phyloP scores from a whole-genome alignment of 2,329 filamentous ascomycete genomes.

The Orbilia blumenaviensis region DNA sequence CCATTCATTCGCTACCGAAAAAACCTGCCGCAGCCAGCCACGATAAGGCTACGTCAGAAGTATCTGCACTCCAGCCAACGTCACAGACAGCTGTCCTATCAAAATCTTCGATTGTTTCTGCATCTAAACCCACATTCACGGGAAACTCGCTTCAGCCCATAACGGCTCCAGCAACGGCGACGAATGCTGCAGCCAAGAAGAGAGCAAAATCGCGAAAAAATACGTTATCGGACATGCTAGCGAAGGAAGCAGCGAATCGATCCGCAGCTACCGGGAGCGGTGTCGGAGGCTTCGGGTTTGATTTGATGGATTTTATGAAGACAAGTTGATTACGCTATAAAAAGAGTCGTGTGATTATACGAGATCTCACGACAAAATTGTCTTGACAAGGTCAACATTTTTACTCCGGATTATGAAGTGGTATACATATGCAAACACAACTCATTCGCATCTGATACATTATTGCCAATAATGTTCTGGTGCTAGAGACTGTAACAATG shows the following conservation, averaged over 20 bases:
- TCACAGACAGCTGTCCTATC: neutral
- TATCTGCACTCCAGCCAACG: neutral
- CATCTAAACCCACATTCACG: neutral
- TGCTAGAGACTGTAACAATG: neutral
- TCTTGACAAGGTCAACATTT: slow-evolving; percentile 15
- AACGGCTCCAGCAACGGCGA: neutral
- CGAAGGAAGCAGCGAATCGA: slow-evolving; percentile 43
- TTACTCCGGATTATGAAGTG: neutral
- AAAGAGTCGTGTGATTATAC: neutral
- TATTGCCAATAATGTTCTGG: neutral
- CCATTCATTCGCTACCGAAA: slow-evolving; percentile 36
- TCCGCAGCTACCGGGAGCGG: slow-evolving; percentile 22
- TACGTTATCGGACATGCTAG: slow-evolving; percentile 43
- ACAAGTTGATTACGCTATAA: slow-evolving; percentile 42
- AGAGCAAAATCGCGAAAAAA: slow-evolving; percentile 50
- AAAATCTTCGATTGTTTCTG: neutral
- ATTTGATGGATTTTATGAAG: slow-evolving; percentile 57
- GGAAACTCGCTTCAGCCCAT: neutral
- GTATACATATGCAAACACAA: neutral
- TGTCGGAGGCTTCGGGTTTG: slow-evolving; percentile 51
- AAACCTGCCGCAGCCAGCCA: slow-evolving; percentile 3
- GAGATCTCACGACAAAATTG: neutral
- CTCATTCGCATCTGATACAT: slow-evolving; percentile 8
- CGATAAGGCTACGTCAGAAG: slow-evolving; percentile 12
- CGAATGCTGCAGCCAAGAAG: slow-evolving; percentile 41